Base-by-base conservation (phyloP, 108 stramenopile genomes). In the Chaetoceros muelleri region DNA sequence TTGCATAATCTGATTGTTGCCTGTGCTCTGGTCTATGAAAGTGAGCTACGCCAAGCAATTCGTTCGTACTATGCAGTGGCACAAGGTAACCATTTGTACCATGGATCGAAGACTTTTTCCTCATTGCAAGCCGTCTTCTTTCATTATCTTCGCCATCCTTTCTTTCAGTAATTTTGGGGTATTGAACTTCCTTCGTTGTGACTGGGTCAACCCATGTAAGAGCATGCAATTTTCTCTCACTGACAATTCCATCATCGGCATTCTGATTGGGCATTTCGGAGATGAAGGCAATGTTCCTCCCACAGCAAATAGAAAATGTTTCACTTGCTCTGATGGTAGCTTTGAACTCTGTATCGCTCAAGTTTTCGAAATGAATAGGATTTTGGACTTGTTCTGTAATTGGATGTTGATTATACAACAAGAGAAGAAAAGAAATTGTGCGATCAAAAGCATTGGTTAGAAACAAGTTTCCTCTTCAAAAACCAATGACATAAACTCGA, bases 171-270 rank as follows among this genome's bases (percentile, higher is more conserved):
- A 5, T 40, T 13, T 17, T 3, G 3, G 5, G 3, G 16, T 5
- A 26, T 28, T 76, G 55, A n/a, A 92, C 82, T 48, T 79, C 71
- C 0, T 70, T 59, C 2, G 88, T 82, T 0, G 81, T 86, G 3
- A 93, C 82, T 24, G 90, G 90, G 73, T 93, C 86, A 0, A 87
- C 79, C 90, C 90, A 92, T 13, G 82, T 84, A 48, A 90, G 46
- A n/a, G 76, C 69, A 48, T 76, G 76, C 48, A 90, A 56, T 22
- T 60, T 30, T 2, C 45, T 18, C 23, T 48, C 30, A 62, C 62
- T 56, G 23, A 3, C 57, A 22, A 45, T 30, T 28, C 23, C 27
- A 24, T 47, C 62, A 26, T 50, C 53, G 1, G n/a, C 7, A 50
- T 45, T 34, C 26, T 30, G 40, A 46, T 51, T 21, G 25, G 52